phyloP scores from a whole-genome alignment of 2,329 filamentous ascomycete species.

The Diaporthe citri region DNA sequence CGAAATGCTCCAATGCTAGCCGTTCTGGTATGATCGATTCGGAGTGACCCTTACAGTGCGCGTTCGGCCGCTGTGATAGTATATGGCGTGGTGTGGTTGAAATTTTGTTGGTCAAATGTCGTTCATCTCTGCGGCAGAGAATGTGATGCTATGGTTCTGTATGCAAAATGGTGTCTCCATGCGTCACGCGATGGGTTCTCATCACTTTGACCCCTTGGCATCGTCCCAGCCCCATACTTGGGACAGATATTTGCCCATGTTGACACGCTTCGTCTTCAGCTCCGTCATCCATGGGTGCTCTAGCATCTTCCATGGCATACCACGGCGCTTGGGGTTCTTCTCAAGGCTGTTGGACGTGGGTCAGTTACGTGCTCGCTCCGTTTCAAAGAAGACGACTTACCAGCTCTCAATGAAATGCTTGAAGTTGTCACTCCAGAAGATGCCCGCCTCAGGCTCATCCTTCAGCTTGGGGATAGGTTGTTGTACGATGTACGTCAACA shows the following conservation, averaged over 20 bases:
- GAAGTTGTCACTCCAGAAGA: slow-evolving; percentile 96
- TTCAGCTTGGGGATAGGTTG: slow-evolving; percentile 96
- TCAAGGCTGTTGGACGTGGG: slow-evolving; percentile 75
- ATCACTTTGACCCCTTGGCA: slow-evolving; percentile 38
- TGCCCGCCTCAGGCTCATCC: slow-evolving; percentile 89
- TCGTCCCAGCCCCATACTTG: slow-evolving; percentile 98
- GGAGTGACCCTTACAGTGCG: not conserved
- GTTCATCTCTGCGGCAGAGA: slow-evolving; percentile 6
- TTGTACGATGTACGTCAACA: slow-evolving; percentile 96
- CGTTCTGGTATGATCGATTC: slow-evolving; percentile 1
- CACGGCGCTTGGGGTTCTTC: slow-evolving; percentile 88
- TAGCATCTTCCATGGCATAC: slow-evolving; percentile 97
- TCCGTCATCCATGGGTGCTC: slow-evolving; percentile 99
- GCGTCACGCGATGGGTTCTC: not conserved
- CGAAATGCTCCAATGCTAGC: slow-evolving; percentile 28
- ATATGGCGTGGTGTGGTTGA: not conserved
- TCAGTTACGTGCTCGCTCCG: slow-evolving; percentile 31
- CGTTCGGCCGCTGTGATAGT: not conserved
- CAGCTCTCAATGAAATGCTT: slow-evolving; percentile 99
- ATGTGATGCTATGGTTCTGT: slow-evolving; percentile 7
- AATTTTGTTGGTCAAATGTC: slow-evolving; percentile 12
- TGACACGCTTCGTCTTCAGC: slow-evolving; percentile 95
- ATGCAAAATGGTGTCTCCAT: not conserved
- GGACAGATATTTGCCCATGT: slow-evolving; percentile 93
- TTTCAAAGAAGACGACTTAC: slow-evolving; percentile 68